These are phyloP conservation scores for Bryum argenteum DNA, from an alignment of 225 moss, liverwort and hornwort genomes.

Conservation along the genomic window DNA sequence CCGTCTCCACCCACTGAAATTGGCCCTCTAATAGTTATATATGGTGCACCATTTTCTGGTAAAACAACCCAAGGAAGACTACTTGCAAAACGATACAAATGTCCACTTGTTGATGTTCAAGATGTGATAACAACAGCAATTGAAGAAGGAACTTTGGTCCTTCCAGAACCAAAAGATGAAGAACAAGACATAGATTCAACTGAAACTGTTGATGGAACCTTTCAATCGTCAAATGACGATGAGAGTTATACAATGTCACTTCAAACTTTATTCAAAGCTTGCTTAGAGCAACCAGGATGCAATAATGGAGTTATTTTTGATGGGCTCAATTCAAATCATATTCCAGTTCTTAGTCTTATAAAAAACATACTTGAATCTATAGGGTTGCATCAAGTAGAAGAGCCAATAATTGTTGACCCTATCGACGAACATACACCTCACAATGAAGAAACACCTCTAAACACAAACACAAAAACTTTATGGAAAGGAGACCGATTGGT, in stretches of 20 bases:
- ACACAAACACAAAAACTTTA: constrained; percentile 24
- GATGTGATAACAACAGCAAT: constrained; percentile 52
- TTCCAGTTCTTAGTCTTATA: constrained; percentile 49
- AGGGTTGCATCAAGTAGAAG: constrained; percentile 54
- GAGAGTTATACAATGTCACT: constrained; percentile 26
- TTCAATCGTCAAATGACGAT: background rate
- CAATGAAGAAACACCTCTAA: background rate
- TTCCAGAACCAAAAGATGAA: constrained; percentile 15
- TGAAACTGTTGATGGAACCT: fast-evolving
- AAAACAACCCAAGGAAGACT: constrained; percentile 73
- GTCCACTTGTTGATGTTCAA: constrained; percentile 67
- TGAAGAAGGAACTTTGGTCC: constrained; percentile 44
- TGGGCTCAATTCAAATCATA: constrained; percentile 58
- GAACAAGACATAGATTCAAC: background rate
- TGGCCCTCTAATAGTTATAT: constrained; percentile 60
- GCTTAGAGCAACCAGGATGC: constrained; percentile 47
- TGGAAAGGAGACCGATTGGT: constrained; percentile 65
- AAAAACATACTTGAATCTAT: constrained; percentile 52
- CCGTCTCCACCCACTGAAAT: background rate
- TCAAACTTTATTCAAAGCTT: constrained; percentile 39
- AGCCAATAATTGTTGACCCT: constrained; percentile 18
- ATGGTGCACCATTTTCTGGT: constrained; percentile 83
- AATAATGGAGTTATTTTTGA: constrained; percentile 72
- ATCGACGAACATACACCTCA: background rate
- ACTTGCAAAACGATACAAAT: constrained; percentile 69